phyloP scores from a whole-genome alignment of 495 filamentous ascomycete species.

The Antarctomyces pellizariae region DNA sequence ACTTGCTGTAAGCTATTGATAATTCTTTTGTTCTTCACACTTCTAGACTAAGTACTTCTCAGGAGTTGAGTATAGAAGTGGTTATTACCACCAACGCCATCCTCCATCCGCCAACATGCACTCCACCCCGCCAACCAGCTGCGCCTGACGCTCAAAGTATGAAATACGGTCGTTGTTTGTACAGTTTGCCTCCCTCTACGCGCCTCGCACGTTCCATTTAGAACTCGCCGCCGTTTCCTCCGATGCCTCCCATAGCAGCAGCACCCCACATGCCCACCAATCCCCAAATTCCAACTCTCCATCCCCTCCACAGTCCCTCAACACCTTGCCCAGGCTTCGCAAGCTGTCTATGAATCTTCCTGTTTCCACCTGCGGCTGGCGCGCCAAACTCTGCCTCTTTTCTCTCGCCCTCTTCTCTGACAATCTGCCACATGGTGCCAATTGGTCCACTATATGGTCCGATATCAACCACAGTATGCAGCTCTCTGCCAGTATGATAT shows the following conservation, averaged over 20 bases:
- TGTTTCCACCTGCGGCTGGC: conserved; percentile 14
- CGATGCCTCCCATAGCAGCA: conserved; percentile 29
- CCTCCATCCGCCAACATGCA: too few species aligned
- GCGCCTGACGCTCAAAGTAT: too few species aligned
- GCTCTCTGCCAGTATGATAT: conserved; percentile 15
- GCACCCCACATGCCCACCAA: conserved; percentile 72
- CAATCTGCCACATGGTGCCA: conserved; percentile 71
- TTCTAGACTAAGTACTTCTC: too few species aligned
- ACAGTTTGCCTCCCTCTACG: too few species aligned
- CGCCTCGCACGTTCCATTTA: too few species aligned
- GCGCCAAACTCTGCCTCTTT: conserved; percentile 1
- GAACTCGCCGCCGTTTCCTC: conserved; percentile 26
- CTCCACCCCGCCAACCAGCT: too few species aligned
- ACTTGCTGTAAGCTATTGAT: too few species aligned
- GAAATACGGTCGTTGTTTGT: too few species aligned
- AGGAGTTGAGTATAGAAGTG: too few species aligned
- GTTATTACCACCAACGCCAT: too few species aligned
- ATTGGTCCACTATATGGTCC: conserved; percentile 61
- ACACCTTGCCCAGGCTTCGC: conserved; percentile 56
- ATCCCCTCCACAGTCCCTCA: conserved; percentile 72
- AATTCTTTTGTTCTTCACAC: too few species aligned
- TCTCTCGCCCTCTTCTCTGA: conserved; percentile 53
- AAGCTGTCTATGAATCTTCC: conserved; percentile 20
- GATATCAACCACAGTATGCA: conserved; percentile 42
- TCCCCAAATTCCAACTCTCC: conserved; percentile 92